Percentiles rank a stretch among this genome's conserved stretches.
phyloP scores from a whole-genome alignment of 345 rosid genomes.

The Aurinia saxatilis region DNA sequence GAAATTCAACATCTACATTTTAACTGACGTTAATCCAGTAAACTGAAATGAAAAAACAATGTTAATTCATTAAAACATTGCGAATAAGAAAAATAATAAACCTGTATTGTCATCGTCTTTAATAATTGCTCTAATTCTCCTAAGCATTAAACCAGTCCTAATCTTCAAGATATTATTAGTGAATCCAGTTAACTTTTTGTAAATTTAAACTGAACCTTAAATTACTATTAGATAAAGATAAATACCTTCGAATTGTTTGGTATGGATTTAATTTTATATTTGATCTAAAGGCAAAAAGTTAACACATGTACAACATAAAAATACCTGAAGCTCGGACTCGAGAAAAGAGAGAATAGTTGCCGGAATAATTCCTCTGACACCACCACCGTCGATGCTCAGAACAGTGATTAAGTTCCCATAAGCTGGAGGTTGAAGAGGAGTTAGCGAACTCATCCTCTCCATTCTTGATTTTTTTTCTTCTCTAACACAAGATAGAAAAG shows the following conservation, averaged over 20 bases:
- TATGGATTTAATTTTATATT: neutral
- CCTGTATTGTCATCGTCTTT: too few species aligned
- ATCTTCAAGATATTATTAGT: too few species aligned
- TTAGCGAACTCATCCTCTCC: conserved; percentile 31
- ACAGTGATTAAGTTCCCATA: conserved; percentile 38
- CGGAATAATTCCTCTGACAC: conserved; percentile 55
- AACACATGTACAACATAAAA: neutral
- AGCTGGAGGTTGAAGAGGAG: conserved; percentile 43
- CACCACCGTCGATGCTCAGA: conserved; percentile 74
- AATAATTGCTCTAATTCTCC: too few species aligned
- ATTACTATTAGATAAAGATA: too few species aligned
- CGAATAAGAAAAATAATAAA: too few species aligned
- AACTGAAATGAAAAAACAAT: too few species aligned
- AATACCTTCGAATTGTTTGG: neutral
- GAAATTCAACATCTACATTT: too few species aligned
- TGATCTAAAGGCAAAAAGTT: neutral
- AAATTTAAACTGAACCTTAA: too few species aligned
- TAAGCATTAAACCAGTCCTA: too few species aligned
- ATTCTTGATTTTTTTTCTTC: neutral
- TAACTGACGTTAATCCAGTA: too few species aligned
- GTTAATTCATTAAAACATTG: too few species aligned
- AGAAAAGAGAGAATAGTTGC: conserved; percentile 45
- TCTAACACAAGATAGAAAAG: neutral
- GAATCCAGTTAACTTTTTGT: too few species aligned
- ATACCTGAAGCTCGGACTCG: conserved; percentile 58